Evolutionary conservation across 2,329 filamentous ascomycete species (phyloP).

Genomic region (Nemania bipapillata): DNA sequence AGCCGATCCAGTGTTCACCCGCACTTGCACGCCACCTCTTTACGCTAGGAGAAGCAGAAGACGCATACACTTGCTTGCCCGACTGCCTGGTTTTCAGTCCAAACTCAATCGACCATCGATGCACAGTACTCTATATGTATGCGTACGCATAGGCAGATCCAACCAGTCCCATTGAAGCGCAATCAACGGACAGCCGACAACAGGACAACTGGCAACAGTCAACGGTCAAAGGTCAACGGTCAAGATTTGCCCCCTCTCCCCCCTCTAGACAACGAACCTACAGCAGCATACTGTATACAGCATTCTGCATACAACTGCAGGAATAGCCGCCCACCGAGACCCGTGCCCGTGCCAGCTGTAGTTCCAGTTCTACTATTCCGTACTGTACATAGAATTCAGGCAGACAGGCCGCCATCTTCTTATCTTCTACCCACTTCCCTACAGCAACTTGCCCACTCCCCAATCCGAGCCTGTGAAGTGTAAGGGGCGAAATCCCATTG

Average conservation of each 20-base stretch:
- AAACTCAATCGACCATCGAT: background rate
- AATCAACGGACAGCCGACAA: background rate
- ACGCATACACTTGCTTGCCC: slow-evolving; percentile 30
- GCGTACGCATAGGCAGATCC: background rate
- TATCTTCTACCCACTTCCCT: slow-evolving; percentile 33
- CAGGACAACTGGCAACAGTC: slow-evolving; percentile 15
- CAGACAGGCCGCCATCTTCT: slow-evolving; percentile 43
- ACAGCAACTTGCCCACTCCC: slow-evolving; percentile 21
- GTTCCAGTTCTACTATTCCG: background rate
- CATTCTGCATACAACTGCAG: slow-evolving; percentile 12
- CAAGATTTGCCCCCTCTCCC: slow-evolving; percentile 20
- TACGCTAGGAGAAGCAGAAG: slow-evolving; percentile 12
- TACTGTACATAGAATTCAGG: slow-evolving; percentile 32
- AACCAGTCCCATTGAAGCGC: background rate
- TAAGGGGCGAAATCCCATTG: slow-evolving; percentile 36
- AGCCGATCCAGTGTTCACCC: slow-evolving; percentile 29
- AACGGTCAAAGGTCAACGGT: background rate
- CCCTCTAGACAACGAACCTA: slow-evolving; percentile 14
- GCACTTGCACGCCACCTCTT: slow-evolving; percentile 18
- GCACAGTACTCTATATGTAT: too few species aligned
- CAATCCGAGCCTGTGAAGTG: slow-evolving; percentile 40
- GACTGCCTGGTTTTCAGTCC: background rate
- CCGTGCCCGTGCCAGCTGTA: slow-evolving; percentile 6
- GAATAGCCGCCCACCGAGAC: slow-evolving; percentile 31
- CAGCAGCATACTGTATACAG: background rate